A percentile compares a stretch with the other conserved stretches of the same genome.
Conservation (phyloP, 2,329 filamentous ascomycete species). For the Sporothrix luriei region DNA sequence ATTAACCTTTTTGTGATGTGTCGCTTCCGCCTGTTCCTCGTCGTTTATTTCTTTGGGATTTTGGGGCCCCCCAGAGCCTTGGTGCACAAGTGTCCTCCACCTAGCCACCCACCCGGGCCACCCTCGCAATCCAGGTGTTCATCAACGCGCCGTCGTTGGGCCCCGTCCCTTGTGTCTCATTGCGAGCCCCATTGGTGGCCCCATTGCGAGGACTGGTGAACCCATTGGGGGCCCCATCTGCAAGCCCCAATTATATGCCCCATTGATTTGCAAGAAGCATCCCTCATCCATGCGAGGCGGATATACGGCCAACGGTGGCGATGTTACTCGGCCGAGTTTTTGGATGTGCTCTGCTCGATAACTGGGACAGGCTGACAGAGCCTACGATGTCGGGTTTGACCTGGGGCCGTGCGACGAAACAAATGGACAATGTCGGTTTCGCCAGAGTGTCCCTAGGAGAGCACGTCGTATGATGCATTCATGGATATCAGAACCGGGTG, state of each 20-base stretch:
- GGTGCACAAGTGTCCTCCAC: too few relatives aligned
- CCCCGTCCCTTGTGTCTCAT: neutral
- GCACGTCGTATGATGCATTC: too few relatives aligned
- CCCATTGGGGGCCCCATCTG: too few relatives aligned
- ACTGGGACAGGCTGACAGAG: neutral
- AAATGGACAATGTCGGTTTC: too few relatives aligned
- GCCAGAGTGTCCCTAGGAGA: too few relatives aligned
- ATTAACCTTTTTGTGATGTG: too few relatives aligned
- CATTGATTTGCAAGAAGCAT: neutral
- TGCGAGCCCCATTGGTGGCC: neutral
- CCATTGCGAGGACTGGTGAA: too few relatives aligned
- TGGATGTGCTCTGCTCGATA: neutral
- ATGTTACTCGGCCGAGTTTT: neutral
- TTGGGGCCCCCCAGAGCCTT: too few relatives aligned
- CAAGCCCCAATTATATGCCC: neutral
- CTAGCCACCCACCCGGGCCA: neutral
- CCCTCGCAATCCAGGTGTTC: neutral
- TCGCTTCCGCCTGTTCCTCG: too few relatives aligned
- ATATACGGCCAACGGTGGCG: neutral
- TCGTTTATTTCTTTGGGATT: too few relatives aligned
- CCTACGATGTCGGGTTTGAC: neutral
- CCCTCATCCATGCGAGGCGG: neutral
- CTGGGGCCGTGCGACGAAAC: too few relatives aligned
- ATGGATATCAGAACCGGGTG: too few relatives aligned
- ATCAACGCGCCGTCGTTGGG: constrained; percentile 9